Evolutionary conservation across 805 yeast genomes (phyloP).

Genomic region (Wickerhamomyces bovis): DNA sequence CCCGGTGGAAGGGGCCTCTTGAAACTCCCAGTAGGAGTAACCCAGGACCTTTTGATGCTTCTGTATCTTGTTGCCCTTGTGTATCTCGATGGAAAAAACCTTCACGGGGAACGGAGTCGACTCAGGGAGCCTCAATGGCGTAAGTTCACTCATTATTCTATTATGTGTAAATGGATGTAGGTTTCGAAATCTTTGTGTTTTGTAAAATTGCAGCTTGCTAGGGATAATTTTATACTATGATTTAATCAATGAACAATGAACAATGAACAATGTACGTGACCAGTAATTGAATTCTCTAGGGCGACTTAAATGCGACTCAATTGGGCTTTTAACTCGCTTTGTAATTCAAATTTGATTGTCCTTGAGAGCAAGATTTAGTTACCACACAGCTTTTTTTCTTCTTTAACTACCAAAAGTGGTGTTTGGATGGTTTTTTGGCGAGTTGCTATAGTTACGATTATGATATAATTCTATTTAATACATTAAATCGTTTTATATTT

Average conservation of each 20-base stretch:
- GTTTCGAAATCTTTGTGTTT: not conserved
- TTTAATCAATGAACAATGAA: no score
- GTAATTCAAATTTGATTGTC: not conserved
- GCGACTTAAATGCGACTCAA: not conserved
- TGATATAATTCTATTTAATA: not conserved
- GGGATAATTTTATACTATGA: no score
- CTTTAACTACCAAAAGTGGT: not conserved
- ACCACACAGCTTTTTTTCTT: not conserved
- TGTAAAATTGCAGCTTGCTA: no score
- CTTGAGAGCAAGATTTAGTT: not conserved
- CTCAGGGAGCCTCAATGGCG: conserved; percentile 19
- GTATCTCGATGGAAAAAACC: conserved; percentile 28
- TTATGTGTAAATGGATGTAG: not conserved
- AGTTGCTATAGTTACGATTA: not conserved
- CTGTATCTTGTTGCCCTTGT: conserved; percentile 27
- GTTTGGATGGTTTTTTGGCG: not conserved
- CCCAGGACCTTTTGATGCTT: conserved; percentile 33
- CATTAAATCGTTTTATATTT: not conserved
- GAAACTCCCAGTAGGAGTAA: conserved; percentile 42
- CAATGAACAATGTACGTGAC: no score
- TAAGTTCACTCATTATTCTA: conserved; percentile 14
- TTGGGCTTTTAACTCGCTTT: not conserved
- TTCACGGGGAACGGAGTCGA: conserved; percentile 35
- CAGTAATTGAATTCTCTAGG: not conserved
- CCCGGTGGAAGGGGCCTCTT: conserved; percentile 27